Base-by-base conservation (phyloP, 2,329 filamentous ascomycete genomes). In the Thermoascus crustaceus region DNA sequence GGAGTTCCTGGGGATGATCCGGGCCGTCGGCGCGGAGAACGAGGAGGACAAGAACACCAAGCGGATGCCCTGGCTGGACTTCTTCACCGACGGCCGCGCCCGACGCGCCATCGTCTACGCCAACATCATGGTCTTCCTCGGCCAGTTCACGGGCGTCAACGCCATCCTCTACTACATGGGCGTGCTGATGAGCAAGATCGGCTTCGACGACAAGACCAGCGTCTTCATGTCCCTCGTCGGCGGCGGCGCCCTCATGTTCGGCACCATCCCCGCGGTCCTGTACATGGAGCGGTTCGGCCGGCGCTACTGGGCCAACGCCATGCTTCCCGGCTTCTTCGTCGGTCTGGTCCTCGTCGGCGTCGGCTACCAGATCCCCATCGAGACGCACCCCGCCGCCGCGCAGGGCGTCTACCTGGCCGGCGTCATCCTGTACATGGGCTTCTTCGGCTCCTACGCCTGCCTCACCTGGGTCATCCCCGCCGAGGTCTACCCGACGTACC, bases 201-300 rank as follows among this genome's bases (percentile, higher is more conserved):
- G 80, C 8, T 85, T 85, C 57, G 57, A 78, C 47, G 58, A 71
- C 5, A 68, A 73, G 39, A 57, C 78, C 32, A 61, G 76, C 10
- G 82, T 78, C 40, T 85, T 83, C 67, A 85, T 85, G 80, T 83
- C 80, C 0, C 69, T 84, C 0, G 80, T 85, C 9, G 80, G 81
- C 3, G 80, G 80, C 17, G 80, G 77, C 3, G 64, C 79, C 0
- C 68, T 85, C 0, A 68, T 85, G 0, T 47, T 85, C 10, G 80
- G 79, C 14, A 80, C 78, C 0, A 78, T 83, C 21, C 79, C 79
- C 0, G 79, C 78, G 0, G 75, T 80, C 37, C 69, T 82, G 52
- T 73, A 74, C 43, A 85, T 85, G 80, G 81, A 85, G 50, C 73
- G 68, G 2, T 84, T 78, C 32, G 80, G 80, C 8, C 76, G 81